Evolutionary conservation across 305 asterid species (phyloP), one percentile per base, ranked within the genome.

Genomic region (Andrographis paniculata): DNA sequence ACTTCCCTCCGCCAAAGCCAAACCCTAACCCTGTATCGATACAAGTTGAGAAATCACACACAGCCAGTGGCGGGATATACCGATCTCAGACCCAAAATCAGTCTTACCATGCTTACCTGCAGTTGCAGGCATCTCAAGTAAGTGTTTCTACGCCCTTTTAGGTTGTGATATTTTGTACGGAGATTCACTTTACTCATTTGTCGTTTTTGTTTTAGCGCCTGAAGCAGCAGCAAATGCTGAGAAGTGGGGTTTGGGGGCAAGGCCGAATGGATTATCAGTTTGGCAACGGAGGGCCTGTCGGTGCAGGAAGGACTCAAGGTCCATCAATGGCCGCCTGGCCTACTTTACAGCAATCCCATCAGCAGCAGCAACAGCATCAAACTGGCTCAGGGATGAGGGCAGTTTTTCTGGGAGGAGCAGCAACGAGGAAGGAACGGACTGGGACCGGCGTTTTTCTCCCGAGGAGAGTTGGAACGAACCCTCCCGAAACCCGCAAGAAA

Each of bases 401-500:
- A 22, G 75, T 80, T 36, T 79, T 75, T 22, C 75, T 74, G 1
- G 83, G 94, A 2, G 82, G 76, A 15, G 51, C 69, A 50, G 79
- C 51, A 0, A 36, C 61, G 0, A 80, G 66, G 17, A 78, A 70
- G 23, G 93, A 78, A 53, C 66, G 94, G 18, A 68, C 85, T 36
- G 97, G 97, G 2, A 89, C 97, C 9, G 97, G 95, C 1, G 97
- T 89, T 22, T 89, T 89, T 58, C 46, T 89, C 52, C 97, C 97
- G 6, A 51, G 91, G 40, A 59, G 74, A 55, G 12, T 45, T 6
- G 79, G 77, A 13, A 4, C 73, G 5, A 38, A 24, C 55, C 58
- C 81, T 1, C 6, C 67, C 17, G 79, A 71, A 33, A 52, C 72
- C 7, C 76, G 76, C 48, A 79, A 66, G 62, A 79, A 81, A 27